phyloP scores from a whole-genome alignment of 345 rosid genomes.

The Bruguiera parviflora region DNA sequence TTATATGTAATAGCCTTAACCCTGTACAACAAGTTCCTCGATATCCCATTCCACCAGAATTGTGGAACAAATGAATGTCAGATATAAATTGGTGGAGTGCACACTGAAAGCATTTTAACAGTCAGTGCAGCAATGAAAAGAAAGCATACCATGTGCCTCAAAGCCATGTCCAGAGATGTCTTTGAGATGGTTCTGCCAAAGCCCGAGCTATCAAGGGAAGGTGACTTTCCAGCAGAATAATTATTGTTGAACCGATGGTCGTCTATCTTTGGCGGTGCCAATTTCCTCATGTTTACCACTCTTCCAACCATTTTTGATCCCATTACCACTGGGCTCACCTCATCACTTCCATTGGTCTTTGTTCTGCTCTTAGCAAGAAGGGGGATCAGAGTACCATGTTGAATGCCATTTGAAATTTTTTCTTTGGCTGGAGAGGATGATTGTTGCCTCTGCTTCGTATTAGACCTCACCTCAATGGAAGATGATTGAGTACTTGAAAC shows the following conservation, averaged over 20 bases:
- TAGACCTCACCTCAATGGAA: conserved; percentile 37
- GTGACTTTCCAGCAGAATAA: conserved; percentile 26
- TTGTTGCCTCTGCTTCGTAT: conserved; percentile 24
- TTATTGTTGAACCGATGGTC: conserved; percentile 24
- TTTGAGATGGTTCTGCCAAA: conserved; percentile 29
- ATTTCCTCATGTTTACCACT: conserved; percentile 31
- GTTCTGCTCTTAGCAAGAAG: conserved; percentile 16
- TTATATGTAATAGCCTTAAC: too few relatives aligned
- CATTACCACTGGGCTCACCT: conserved; percentile 27
- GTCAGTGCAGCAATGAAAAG: background rate
- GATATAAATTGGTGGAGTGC: too few relatives aligned
- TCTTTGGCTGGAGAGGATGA: conserved; percentile 28
- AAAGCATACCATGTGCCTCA: conserved; percentile 29
- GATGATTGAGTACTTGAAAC: conserved; percentile 27
- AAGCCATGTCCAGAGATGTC: conserved; percentile 32
- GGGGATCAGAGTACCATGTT: background rate
- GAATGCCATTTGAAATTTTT: conserved; percentile 12
- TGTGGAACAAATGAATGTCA: too few relatives aligned
- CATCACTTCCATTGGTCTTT: conserved; percentile 12
- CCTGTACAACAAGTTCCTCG: too few relatives aligned
- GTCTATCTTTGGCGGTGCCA: conserved; percentile 35
- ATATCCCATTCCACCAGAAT: too few relatives aligned
- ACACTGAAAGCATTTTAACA: background rate
- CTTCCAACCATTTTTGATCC: conserved; percentile 33
- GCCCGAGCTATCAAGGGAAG: conserved; percentile 26